phyloP scores from a whole-genome alignment of 345 rosid genomes.

The Euphorbia lathyris region DNA sequence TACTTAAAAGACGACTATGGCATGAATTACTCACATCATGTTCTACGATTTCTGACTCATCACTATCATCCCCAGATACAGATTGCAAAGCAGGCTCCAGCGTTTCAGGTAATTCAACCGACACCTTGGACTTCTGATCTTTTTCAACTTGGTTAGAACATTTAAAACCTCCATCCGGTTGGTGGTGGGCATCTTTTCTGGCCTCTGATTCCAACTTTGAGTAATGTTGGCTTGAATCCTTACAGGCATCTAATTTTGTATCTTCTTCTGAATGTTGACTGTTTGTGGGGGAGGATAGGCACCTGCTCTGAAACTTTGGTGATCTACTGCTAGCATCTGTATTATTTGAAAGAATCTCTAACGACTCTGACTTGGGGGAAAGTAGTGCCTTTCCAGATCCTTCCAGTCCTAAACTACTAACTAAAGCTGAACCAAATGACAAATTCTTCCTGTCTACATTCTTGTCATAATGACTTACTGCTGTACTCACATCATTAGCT shows the following conservation, averaged over 20 bases:
- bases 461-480: conserved; percentile 28
- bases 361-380: conserved; percentile 32
- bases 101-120: conserved; percentile 31
- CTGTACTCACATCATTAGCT: conserved; percentile 29
- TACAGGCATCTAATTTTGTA: conserved; percentile 3
- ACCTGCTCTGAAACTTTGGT: conserved; percentile 25
- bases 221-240: conserved; percentile 24
- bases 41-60: conserved; percentile 72
- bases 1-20: neutral
- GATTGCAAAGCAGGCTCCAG: conserved; percentile 40
- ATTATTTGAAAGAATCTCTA: conserved; percentile 32
- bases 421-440: conserved; percentile 37
- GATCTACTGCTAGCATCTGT: conserved; percentile 23
- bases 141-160: conserved; percentile 33
- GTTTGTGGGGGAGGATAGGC: conserved; percentile 6
- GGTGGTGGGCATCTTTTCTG: conserved; percentile 27
- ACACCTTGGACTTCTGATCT: conserved; percentile 36
- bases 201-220: conserved; percentile 36
- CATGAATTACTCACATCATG: conserved; percentile 72
- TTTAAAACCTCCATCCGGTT: conserved; percentile 29
- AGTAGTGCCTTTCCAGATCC: conserved; percentile 34
- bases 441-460: conserved; percentile 40
- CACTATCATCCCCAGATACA: conserved; percentile 58
- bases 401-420: conserved; percentile 41
- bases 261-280: conserved; percentile 12